phyloP scores from a whole-genome alignment of 768 basidiomycete genomes.

The Russula vinacea region DNA sequence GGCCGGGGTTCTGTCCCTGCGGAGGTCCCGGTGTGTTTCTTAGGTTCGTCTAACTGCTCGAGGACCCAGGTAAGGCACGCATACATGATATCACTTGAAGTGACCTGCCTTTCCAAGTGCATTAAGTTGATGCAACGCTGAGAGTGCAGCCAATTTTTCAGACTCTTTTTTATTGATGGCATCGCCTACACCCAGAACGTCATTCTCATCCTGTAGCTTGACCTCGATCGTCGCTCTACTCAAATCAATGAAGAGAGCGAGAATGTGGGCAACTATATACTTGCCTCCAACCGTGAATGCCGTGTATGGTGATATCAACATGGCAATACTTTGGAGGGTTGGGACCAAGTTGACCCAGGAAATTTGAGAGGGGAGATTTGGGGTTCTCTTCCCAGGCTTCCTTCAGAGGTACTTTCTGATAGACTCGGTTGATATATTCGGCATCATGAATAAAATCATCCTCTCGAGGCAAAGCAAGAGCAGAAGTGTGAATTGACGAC shows the following conservation, averaged over 20 bases:
- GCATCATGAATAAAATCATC: conserved; percentile 39
- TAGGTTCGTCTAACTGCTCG: conserved; percentile 16
- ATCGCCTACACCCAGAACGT: conserved; percentile 63
- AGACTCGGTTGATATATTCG: conserved; percentile 35
- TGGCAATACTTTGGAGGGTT: conserved; percentile 35
- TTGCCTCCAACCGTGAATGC: conserved; percentile 47
- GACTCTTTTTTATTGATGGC: conserved; percentile 57
- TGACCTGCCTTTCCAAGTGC: conserved; percentile 58
- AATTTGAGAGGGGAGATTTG: conserved; percentile 53
- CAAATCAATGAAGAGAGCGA: conserved; percentile 3
- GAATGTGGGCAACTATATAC: conserved; percentile 18
- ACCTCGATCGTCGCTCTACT: conserved; percentile 26
- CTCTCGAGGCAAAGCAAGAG: conserved; percentile 18
- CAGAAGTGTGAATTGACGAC: conserved; percentile 9
- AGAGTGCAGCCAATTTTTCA: conserved; percentile 70
- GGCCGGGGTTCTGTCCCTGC: conserved; percentile 30
- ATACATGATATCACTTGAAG: neutral
- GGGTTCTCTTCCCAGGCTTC: conserved; percentile 43
- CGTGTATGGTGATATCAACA: conserved; percentile 35
- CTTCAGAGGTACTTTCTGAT: conserved; percentile 35
- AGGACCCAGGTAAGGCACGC: neutral
- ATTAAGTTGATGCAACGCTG: conserved; percentile 69
- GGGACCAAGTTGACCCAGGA: conserved; percentile 30
- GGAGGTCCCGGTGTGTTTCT: conserved; percentile 5
- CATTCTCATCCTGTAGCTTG: conserved; percentile 31